Conservation (phyloP, 2,329 filamentous ascomycete species). For the Apiospora pterosperma region DNA sequence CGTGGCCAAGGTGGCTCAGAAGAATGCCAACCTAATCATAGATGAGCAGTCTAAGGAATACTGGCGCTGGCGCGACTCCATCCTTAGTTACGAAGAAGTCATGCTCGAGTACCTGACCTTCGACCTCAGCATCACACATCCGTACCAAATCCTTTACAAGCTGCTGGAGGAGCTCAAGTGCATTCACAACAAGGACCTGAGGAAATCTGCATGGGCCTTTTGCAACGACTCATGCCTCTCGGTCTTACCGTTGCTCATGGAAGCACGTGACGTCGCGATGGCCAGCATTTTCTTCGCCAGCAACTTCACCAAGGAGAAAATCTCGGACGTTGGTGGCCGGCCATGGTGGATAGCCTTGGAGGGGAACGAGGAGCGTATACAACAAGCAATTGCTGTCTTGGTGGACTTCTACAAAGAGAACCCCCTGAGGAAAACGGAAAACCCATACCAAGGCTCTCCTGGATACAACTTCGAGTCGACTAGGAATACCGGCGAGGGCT, state of each 20-base stretch:
- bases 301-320: constrained; percentile 67
- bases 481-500: constrained; percentile 46
- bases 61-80: constrained; percentile 95
- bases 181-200: constrained; percentile 75
- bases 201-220: constrained; percentile 90
- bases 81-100: constrained; percentile 86
- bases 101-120: constrained; percentile 92
- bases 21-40: constrained; percentile 83
- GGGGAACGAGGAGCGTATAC: constrained; percentile 67
- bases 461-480: constrained; percentile 53
- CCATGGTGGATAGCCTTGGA: constrained; percentile 85
- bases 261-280: constrained; percentile 77
- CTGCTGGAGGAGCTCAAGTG: constrained; percentile 71
- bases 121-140: constrained; percentile 85
- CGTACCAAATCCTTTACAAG: constrained; percentile 80
- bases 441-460: constrained; percentile 48
- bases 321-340: constrained; percentile 71
- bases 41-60: constrained; percentile 98
- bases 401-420: constrained; percentile 65
- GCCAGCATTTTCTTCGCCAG: constrained; percentile 84
- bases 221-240: constrained; percentile 89
- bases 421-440: constrained; percentile 55
- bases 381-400: constrained; percentile 73
- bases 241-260: constrained; percentile 76
- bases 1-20: constrained; percentile 91